Conservation (phyloP, 2,329 filamentous ascomycete genomes). For the Calonectria pseudoreteaudii region DNA sequence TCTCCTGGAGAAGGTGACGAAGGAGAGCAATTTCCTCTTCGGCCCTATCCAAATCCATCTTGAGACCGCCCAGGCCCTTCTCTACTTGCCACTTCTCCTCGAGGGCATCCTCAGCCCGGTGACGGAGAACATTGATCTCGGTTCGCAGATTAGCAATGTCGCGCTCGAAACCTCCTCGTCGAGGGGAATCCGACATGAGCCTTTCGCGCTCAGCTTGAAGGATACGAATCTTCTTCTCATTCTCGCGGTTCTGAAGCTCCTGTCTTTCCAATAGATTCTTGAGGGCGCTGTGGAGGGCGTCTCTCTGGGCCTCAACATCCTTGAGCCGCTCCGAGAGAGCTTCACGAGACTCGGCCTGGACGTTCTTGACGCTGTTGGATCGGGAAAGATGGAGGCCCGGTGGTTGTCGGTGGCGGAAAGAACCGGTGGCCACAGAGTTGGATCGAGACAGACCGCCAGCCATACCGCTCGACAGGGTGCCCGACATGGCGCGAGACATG, state of each 20-base stretch:
- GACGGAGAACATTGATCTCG: constrained; percentile 86
- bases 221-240: constrained; percentile 81
- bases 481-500: constrained; percentile 48
- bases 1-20: constrained; percentile 80
- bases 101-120: constrained; percentile 90
- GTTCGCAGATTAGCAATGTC: constrained; percentile 84
- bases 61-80: constrained; percentile 86
- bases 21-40: constrained; percentile 93
- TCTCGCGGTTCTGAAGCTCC: constrained; percentile 84
- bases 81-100: constrained; percentile 98
- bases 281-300: constrained; percentile 89
- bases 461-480: constrained; percentile 61
- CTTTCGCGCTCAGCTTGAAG: constrained; percentile 84
- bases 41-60: constrained; percentile 96
- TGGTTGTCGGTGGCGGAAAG: constrained; percentile 53
- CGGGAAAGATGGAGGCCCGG: constrained; percentile 63
- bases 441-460: constrained; percentile 70
- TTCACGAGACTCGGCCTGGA: constrained; percentile 70
- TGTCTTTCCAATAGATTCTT: constrained; percentile 88
- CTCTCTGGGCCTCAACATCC: constrained; percentile 92
- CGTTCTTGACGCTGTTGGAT: constrained; percentile 68
- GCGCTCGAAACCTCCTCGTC: constrained; percentile 82
- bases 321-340: constrained; percentile 83
- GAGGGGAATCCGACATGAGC: constrained; percentile 75
- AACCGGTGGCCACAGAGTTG: constrained; percentile 73